Evolutionary conservation across 495 filamentous ascomycete genomes (phyloP), one percentile per base, ranked within the genome.

Genomic region (Entonaema liquescens): DNA sequence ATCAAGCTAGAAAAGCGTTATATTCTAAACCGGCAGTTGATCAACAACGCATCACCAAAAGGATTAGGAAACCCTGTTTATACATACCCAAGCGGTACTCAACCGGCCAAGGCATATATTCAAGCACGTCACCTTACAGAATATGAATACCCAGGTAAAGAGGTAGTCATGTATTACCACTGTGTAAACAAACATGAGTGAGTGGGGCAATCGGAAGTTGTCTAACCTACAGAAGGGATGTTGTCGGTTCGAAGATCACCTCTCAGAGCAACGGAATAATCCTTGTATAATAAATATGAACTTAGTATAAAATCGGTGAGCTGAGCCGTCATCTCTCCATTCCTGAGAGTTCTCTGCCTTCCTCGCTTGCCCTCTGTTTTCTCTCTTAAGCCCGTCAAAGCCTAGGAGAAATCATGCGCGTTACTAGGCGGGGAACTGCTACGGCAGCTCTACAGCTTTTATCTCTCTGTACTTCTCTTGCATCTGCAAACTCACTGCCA

Each of bases 381-480:
- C 38, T 67, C 36, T 15, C 26, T 53, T 12, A n/a, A 42, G 49
- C 19, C 28, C 25, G 3, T 50, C 42, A 21, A 47, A 3, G 21
- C n/a, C 50, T 26, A 38, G 50, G 52, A 38, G 13, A 57, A 59
- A 56, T 17, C 35, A 73, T 73, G 71, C 59, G 62, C 33, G 42
- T 42, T 21, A 44, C 63, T 35, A 35, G 49, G 25, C 15, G 8
- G 12, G 53, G 33, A 26, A 47, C 53, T 61, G 63, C 71, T 42
- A 44, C 57, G 21, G 64, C 71, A 62, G 71, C 67, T 40, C 58
- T 74, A 23, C 73, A 70, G 55, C 59, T 76, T 11, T 29, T 50
- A 33, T 40, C 61, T 75, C 23, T 80, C 80, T 67, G 76, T 74
- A 2, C 78, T 72, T 9, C 80, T 78, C 59, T 63, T 79, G 28